Conservation (phyloP, 495 filamentous ascomycete genomes). For the Parachaetomium inaequale region DNA sequence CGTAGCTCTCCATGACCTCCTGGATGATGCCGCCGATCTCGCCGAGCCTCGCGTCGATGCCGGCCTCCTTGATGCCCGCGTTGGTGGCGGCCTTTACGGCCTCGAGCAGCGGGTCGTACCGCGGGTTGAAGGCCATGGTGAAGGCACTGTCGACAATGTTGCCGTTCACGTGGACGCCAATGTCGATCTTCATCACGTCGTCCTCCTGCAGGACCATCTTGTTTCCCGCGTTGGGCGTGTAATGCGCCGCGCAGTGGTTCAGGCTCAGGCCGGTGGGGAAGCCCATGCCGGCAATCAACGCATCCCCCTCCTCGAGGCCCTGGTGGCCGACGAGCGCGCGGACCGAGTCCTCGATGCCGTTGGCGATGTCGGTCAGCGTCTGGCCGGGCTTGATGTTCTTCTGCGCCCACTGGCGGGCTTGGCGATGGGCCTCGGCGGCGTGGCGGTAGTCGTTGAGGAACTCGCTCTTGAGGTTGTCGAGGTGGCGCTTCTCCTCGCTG, state of each 20-base stretch:
- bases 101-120: conserved; percentile 76
- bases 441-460: conserved; percentile 85
- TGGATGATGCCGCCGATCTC: conserved; percentile 77
- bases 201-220: conserved; percentile 75
- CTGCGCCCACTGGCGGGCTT: conserved; percentile 80
- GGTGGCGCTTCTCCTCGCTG: conserved; percentile 80
- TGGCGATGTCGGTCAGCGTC: conserved; percentile 74
- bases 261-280: conserved; percentile 85
- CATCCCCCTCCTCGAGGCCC: conserved; percentile 76
- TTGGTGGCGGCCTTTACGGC: conserved; percentile 87
- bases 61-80: conserved; percentile 77
- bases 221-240: conserved; percentile 86
- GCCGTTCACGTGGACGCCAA: conserved; percentile 87
- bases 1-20: conserved; percentile 87
- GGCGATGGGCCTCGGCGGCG: conserved; percentile 81
- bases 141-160: conserved; percentile 92
- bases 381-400: conserved; percentile 78
- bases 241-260: conserved; percentile 87
- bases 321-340: conserved; percentile 73
- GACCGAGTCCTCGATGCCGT: conserved; percentile 82
- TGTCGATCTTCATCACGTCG: conserved; percentile 92
- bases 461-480: conserved; percentile 78
- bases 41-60: conserved; percentile 74
- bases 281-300: conserved; percentile 75
- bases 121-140: conserved; percentile 80